These are phyloP conservation scores for Xylaria venustula DNA, from an alignment of 495 filamentous ascomycete genomes.

Conservation along the genomic window DNA sequence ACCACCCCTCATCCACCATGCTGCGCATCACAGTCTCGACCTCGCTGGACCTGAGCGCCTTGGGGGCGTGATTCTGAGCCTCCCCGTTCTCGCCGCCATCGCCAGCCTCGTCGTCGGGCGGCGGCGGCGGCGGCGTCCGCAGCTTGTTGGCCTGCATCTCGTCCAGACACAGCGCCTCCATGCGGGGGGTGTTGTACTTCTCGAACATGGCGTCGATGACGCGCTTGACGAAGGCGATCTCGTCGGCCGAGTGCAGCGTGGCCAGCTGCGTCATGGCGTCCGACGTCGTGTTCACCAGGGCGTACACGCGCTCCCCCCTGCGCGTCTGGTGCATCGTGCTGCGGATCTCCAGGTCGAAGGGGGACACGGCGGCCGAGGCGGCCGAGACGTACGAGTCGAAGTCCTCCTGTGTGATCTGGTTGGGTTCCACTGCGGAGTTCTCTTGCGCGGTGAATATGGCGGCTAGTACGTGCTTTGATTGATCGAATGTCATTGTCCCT, in stretches of 20 bases:
- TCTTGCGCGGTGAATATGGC: constrained; percentile 61
- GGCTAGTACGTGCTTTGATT: constrained; percentile 71
- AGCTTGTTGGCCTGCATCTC: constrained; percentile 73
- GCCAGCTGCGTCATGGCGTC: constrained; percentile 83
- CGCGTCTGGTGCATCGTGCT: constrained; percentile 61
- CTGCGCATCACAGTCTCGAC: constrained; percentile 68
- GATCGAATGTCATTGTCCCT: constrained; percentile 69
- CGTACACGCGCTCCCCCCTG: constrained; percentile 56
- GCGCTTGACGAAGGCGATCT: constrained; percentile 86
- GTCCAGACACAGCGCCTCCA: constrained; percentile 77
- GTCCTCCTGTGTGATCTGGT: constrained; percentile 65
- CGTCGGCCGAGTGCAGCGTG: constrained; percentile 76
- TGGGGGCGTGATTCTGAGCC: constrained; percentile 21
- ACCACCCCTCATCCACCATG: constrained; percentile 79
- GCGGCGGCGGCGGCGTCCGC: constrained; percentile 44
- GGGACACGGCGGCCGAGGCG: constrained; percentile 68
- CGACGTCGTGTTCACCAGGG: constrained; percentile 83
- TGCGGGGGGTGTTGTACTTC: constrained; percentile 68
- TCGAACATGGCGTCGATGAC: constrained; percentile 93
- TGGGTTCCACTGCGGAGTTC: constrained; percentile 41
- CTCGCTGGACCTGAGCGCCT: constrained; percentile 68
- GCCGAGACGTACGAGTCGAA: constrained; percentile 66
- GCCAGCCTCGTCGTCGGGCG: constrained; percentile 30
- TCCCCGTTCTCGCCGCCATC: not conserved
- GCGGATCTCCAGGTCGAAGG: constrained; percentile 85